phyloP scores from a whole-genome alignment of 352 stramenopile species.

The Pythium phragmiticola region DNA sequence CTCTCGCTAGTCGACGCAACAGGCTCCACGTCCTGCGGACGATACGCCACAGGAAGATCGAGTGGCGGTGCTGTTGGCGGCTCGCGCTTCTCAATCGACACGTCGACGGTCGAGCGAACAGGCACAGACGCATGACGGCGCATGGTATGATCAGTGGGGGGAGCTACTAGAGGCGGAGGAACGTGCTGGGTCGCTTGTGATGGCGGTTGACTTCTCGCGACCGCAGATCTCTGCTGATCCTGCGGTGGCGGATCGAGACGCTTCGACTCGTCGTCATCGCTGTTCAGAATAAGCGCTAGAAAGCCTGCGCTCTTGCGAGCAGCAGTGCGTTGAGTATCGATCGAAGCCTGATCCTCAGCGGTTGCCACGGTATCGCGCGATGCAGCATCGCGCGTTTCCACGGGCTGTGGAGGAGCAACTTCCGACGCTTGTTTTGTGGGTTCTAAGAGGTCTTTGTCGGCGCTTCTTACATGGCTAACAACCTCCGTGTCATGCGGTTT shows the following conservation, averaged over 20 bases:
- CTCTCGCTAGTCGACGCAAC: background rate
- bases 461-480: background rate
- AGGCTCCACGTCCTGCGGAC: no score
- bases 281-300: slow-evolving; percentile 6
- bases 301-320: background rate
- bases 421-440: background rate
- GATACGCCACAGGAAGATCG: background rate
- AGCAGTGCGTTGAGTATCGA: background rate
- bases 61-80: background rate
- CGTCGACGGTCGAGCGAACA: background rate
- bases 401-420: background rate
- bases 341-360: background rate
- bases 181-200: background rate
- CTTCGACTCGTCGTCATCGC: slow-evolving; percentile 15
- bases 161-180: background rate
- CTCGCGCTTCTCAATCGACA: slow-evolving; percentile 4
- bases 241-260: background rate
- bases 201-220: background rate
- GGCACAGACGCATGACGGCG: background rate
- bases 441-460: background rate
- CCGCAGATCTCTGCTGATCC: background rate
- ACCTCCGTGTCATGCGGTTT: background rate
- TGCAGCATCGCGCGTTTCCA: background rate
- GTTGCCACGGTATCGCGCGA: background rate
- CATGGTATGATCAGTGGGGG: background rate